Evolutionary conservation across 768 basidiomycete species (phyloP), one percentile per base, ranked within the genome.

Genomic region (Clavulina sp.): DNA sequence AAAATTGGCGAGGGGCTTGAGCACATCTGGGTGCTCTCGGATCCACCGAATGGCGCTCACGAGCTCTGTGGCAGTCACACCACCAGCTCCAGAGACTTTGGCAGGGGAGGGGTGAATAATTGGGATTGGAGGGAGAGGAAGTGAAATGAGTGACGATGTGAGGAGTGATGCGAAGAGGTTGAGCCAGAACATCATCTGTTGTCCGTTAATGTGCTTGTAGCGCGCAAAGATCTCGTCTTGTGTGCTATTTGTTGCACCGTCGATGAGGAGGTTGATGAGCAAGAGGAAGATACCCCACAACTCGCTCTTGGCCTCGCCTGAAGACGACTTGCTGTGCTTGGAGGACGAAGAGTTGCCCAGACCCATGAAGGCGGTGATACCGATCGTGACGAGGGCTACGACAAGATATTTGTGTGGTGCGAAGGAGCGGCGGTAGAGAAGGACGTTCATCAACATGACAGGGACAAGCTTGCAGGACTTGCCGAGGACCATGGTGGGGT

Each of bases 121-220:
- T 18, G 89, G 83, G 51, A 91, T 85, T 58, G 80, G 74, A 1
- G 80, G 88, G 28, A 88, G 70, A 2, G 81, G 87, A 46, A 87
- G 71, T 4, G 82, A 62, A 26, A 80, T 74, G 26, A 95, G 77
- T 7, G 78, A 61, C 1, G 74, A 69, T 21, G 84, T 80, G 52
- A 87, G 63, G 33, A 80, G 55, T 2, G 89, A 85, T 66, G 83
- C 81, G 68, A 92, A 81, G 26, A 84, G 58, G 62, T 91, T 93
- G 66, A 99, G 93, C 78, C 80, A 93, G 63, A 97, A 81, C 95
- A 99, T 97, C 92, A 99, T 96, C 62, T 99, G 95, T 65, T 95
- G 91, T 5, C 95, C 95, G 2, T 76, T 69, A 41, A 77, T 69
- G n/a, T n/a, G n/a, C 19, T 76, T 76, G 67, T 84, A 78, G 9